Base-by-base conservation (phyloP, 352 stramenopile species). In the Phytophthora hybrid region DNA sequence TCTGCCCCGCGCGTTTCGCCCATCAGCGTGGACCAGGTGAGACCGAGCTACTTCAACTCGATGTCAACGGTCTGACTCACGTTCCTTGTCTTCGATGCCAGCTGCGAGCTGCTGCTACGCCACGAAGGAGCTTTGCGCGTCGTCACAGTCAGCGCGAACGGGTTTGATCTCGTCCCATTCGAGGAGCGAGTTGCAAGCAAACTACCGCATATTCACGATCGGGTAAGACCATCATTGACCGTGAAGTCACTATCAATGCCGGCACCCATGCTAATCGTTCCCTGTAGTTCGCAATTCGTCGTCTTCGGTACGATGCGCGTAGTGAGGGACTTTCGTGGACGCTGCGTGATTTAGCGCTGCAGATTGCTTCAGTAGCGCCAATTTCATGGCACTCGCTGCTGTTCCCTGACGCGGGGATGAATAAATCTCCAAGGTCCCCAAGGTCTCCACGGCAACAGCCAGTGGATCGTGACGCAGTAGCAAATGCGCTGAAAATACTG, bases 211-310 rank as follows among this genome's bases (percentile, higher is more conserved):
- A 52, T 58, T 62, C 54, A 63, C n/a, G 63, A 73, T 59, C 73
- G 66, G 29, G 72, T 78, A 66, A 39, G 56, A 9, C 4, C 16
- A 54, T 31, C 5, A 41, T n/a, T n/a, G n/a, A n/a, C n/a, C 11
- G 11, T 8, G 23, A 14, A 57, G 4, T 29, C 39, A 8, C 13
- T 46, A 2, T n/a, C 13, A n/a, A 44, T 44, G 4, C 13, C 11
- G 9, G 18, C 9, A 6, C 58, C 21, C 16, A 1, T 52, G 26
- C 29, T 55, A 41, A 37, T 32, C 23, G 18, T 16, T 14, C 29
- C 11, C 60, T 39, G 13, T 37, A 92, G 84, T 84, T 81, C 21
- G 84, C 81, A 7, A 68, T 92, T 44, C 82, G 84, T 1, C 75
- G 82, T 19, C 66, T 92, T 47, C 77, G 74, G 37, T 63, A 83